Base-by-base conservation (phyloP, 352 stramenopile species). In the Thalassiosira hispida region DNA sequence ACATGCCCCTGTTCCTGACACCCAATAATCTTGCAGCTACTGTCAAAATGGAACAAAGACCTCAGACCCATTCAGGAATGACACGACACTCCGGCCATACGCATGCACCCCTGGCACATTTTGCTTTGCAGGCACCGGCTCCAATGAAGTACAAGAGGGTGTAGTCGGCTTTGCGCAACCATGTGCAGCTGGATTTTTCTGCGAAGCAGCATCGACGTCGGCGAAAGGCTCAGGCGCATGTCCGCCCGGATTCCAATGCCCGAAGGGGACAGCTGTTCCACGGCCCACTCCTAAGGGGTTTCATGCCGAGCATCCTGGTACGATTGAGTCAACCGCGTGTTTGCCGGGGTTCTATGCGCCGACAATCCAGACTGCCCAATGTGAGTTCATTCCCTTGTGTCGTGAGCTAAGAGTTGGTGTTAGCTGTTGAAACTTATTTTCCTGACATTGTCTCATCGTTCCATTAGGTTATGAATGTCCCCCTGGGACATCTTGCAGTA, bases 41-140 rank as follows among this genome's bases (percentile, higher is more conserved):
- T 99, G 97, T 77, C 86, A 91, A 42, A 95, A 97, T 84, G 97
- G 96, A 23, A 98, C 96, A 6, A 85, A 95, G 0, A 98, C 96
- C 0, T 94, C 95, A 27, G 96, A 99, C 71, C 94, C 94, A 0
- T 98, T 98, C 70, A 88, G 96, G 33, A 98, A 98, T 81, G 97
- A 99, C 81, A 98, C 97, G 27, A 96, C 96, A 0, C 76, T 98
- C 33, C 85, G 97, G 2, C 96, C 97, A 35, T 98, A 98, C 68
- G 95, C 97, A 22, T 99, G 96, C 78, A 92, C 88, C 57, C 95
- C 96, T 5, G 97, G 97, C 2, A 98, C 96, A 14, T 99, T 98
- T 83, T 99, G 97, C 70, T 84, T 98, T 16, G 93, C 93, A 49
- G 97, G 97, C 8, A 96, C 97, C 11, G 94, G 96, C n/a, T 93